Evolutionary conservation across 2,329 filamentous ascomycete species (phyloP).

Genomic region (Colletotrichum gigasporum): DNA sequence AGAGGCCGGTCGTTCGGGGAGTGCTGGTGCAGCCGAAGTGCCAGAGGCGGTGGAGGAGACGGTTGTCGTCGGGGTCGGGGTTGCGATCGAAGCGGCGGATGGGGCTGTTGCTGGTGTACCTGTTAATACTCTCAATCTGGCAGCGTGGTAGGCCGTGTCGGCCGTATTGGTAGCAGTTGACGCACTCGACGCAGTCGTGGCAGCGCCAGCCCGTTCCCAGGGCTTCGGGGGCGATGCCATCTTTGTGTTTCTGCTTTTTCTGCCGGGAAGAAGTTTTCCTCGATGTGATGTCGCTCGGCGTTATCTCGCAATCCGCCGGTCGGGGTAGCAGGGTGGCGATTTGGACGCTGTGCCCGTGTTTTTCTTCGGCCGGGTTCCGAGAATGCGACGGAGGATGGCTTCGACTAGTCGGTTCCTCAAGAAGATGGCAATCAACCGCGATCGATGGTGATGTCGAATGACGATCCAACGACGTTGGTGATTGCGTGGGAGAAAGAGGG

Average conservation of each 20-base stretch:
- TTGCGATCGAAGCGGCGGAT: conserved; percentile 50
- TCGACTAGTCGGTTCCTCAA: not conserved
- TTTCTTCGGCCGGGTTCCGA: not conserved
- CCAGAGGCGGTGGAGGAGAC: conserved; percentile 50
- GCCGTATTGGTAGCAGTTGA: conserved; percentile 33
- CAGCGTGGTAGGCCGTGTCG: not conserved
- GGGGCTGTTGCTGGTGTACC: conserved; percentile 40
- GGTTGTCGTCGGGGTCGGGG: conserved; percentile 50
- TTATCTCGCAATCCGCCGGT: conserved; percentile 29
- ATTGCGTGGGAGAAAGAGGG: not conserved
- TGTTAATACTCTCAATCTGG: conserved; percentile 24
- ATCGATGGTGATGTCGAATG: conserved; percentile 2
- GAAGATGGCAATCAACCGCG: not conserved
- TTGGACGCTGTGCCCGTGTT: not conserved
- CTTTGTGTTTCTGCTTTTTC: conserved; percentile 19
- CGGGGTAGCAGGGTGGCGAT: conserved; percentile 17
- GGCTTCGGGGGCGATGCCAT: conserved; percentile 94
- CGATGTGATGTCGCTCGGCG: conserved; percentile 15
- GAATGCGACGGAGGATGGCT: not conserved
- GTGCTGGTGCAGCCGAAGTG: conserved; percentile 64
- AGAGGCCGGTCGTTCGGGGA: conserved; percentile 84
- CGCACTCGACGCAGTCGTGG: conserved; percentile 59
- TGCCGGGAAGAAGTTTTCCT: conserved; percentile 28
- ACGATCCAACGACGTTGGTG: not conserved
- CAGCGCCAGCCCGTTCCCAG: conserved; percentile 85